Evolutionary conservation across 1,139 yeast species (phyloP).

Genomic region (Geotrichum klebahnii): DNA sequence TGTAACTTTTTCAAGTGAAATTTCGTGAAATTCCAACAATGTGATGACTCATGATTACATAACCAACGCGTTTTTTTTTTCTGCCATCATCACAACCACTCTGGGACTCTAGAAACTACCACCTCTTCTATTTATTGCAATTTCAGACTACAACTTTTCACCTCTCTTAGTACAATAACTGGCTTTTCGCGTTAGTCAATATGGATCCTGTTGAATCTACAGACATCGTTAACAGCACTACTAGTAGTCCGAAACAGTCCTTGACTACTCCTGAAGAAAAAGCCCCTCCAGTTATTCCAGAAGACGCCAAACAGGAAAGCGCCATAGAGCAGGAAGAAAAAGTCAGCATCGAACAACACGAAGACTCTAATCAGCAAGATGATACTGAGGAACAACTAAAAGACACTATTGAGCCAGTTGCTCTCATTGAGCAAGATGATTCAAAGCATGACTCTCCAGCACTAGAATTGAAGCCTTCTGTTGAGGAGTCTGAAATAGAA

Average conservation of each 20-base stretch:
- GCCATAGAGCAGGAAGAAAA: conserved; percentile 1
- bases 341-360: too few relatives aligned
- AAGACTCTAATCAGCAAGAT: too few relatives aligned
- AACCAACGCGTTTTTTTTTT: background rate
- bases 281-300: background rate
- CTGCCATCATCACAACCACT: background rate
- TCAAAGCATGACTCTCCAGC: too few relatives aligned
- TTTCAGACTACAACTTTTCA: background rate
- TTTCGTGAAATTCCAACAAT: too few relatives aligned
- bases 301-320: conserved; percentile 12
- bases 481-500: too few relatives aligned
- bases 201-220: background rate
- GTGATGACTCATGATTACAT: too few relatives aligned
- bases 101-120: background rate
- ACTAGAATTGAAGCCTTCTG: too few relatives aligned
- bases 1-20: too few relatives aligned
- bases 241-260: background rate
- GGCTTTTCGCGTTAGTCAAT: background rate
- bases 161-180: background rate
- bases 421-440: too few relatives aligned
- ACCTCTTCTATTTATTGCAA: background rate
- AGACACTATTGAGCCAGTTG: too few relatives aligned
- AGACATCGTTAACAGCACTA: background rate
- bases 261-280: background rate
- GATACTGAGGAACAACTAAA: too few relatives aligned